A percentile compares a stretch with the other conserved stretches of the same genome.
Conservation (phyloP, 345 rosid genomes). For the Salix koriyanagi region DNA sequence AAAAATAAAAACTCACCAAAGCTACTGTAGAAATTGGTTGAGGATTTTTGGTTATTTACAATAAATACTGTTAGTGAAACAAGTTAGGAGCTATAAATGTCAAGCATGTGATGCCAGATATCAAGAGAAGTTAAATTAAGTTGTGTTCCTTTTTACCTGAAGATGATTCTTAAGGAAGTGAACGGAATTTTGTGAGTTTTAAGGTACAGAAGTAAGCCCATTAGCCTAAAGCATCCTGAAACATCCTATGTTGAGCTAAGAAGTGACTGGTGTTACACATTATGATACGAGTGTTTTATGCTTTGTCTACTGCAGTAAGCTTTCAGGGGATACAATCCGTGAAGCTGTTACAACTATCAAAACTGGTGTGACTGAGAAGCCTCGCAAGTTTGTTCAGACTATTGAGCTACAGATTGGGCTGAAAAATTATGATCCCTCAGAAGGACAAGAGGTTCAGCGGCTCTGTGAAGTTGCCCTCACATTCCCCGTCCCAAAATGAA, state of each 20-base stretch:
- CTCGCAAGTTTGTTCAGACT: conserved; percentile 78
- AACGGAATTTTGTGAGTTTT: neutral
- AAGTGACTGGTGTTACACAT: neutral
- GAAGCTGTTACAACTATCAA: conserved; percentile 66
- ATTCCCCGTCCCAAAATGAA: conserved; percentile 83
- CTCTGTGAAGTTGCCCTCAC: conserved; percentile 86
- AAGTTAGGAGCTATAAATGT: neutral
- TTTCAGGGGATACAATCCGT: conserved; percentile 65
- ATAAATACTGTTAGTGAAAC: neutral
- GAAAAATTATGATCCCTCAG: conserved; percentile 86
- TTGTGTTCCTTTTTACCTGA: too few species aligned
- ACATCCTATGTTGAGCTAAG: neutral
- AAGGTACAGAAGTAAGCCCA: neutral
- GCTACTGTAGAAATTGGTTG: neutral
- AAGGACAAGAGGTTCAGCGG: conserved; percentile 96
- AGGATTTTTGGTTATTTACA: neutral
- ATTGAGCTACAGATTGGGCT: conserved; percentile 96
- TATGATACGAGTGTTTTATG: neutral
- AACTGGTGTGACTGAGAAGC: conserved; percentile 52
- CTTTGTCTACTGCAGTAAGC: neutral
- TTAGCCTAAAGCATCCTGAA: neutral
- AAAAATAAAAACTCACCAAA: neutral
- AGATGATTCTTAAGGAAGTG: neutral
- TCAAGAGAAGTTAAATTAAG: neutral
- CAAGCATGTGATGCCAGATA: neutral